These are phyloP conservation scores for Dipodascus geniculatus DNA, from an alignment of 805 yeast species.

Conservation along the genomic window DNA sequence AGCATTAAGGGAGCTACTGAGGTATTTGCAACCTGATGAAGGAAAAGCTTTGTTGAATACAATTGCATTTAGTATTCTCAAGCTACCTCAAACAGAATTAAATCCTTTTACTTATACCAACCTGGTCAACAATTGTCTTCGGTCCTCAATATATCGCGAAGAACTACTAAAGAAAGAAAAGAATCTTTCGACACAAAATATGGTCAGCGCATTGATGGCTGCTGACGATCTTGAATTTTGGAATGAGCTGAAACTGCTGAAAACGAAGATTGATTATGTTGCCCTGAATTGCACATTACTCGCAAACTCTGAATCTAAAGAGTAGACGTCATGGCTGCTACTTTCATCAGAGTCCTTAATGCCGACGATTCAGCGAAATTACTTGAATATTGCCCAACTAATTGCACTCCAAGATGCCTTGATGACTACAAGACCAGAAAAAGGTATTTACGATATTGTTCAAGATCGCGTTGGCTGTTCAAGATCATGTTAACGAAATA, in stretches of 20 bases:
- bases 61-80: neutral
- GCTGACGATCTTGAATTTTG: neutral
- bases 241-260: neutral
- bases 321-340: neutral
- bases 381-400: no score
- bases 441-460: no score
- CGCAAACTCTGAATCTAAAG: neutral
- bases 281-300: neutral
- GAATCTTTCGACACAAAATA: neutral
- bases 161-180: neutral
- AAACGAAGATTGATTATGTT: neutral
- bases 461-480: no score
- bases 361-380: neutral
- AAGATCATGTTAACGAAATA: no score
- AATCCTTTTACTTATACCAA: neutral
- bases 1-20: neutral
- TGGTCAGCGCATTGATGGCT: neutral
- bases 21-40: neutral
- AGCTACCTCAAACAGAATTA: neutral
- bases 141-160: neutral
- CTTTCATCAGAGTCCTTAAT: neutral
- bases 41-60: neutral
- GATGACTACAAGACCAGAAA: no score
- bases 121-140: neutral
- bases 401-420: no score